Base-by-base conservation (phyloP, 108 stramenopile species). In the Schizochytrium sp. region DNA sequence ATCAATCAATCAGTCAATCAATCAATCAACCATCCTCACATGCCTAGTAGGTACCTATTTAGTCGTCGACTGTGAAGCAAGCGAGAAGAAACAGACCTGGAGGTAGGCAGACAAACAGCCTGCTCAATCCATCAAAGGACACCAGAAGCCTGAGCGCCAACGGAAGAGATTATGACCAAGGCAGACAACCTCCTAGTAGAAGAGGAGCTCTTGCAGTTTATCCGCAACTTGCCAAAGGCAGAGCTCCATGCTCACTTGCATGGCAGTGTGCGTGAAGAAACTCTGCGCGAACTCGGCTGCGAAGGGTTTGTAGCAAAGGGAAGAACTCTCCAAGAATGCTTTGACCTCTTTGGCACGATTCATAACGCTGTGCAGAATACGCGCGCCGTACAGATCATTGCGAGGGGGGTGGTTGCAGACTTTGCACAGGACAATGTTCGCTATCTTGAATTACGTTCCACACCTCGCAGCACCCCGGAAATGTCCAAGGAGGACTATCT, bases 161-260 rank as follows among this genome's bases (percentile, higher is more conserved):
- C 64, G 44, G 44, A 69, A 7, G 42, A 69, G 7, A 7, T 44
- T 58, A 10, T 58, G 13, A 58, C 57, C 57, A 58, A 15, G 57
- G 57, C 64, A 44, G 12, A 12, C 64, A 69, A 15, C 19, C 28
- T 28, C 28, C 28, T 28, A 28, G 28, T 28, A 28, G 64, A 28
- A 38, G 19, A 69, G 28, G 64, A 7, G 19, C 64, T 69, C 12
- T 8, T 28, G 15, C 50, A 47, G 76, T 83, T 83, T 42, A n/a
- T 49, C 28, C 50, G 53, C 50, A 28, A n/a, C 55, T 47, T 95
- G 42, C 94, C 95, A 56, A 96, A 96, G 88, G 91, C 95, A 4
- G 96, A 97, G 91, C 92, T 97, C 10, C 97, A 97, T 89, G 96
- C 96, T 47, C 96, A 97, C 87, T 90, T 97, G 88, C 96, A 97